A percentile compares a stretch with the other conserved stretches of the same genome.
Conservation (phyloP, 768 basidiomycete genomes). For the Russula griseocarnosa region DNA sequence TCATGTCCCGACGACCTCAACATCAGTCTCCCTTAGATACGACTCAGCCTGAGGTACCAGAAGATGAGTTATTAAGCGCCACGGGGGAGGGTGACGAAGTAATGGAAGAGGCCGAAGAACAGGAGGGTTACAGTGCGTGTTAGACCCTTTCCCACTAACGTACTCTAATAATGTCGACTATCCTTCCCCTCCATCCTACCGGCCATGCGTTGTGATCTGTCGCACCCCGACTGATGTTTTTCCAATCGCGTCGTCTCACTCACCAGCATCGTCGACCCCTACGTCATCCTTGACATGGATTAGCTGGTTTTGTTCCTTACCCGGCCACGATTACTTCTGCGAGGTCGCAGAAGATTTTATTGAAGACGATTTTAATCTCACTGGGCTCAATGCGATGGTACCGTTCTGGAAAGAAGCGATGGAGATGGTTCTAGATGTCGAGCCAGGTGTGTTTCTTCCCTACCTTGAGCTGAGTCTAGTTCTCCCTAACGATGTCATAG, state of each 20-base stretch:
- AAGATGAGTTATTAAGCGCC: conserved; percentile 60
- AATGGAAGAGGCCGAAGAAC: conserved; percentile 68
- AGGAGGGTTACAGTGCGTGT: conserved; percentile 74
- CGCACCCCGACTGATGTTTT: conserved; percentile 3
- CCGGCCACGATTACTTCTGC: conserved; percentile 96
- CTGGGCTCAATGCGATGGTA: conserved; percentile 91
- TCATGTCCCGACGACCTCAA: conserved; percentile 39
- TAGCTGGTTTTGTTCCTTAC: conserved; percentile 92
- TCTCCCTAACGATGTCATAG: conserved; percentile 37
- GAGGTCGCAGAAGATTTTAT: conserved; percentile 99
- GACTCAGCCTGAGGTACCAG: conserved; percentile 50
- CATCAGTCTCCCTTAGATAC: conserved; percentile 38
- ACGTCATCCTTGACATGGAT: conserved; percentile 94
- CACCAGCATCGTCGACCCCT: conserved; percentile 77
- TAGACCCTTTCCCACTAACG: conserved; percentile 15
- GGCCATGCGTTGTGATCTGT: not conserved
- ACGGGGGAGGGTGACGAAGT: conserved; percentile 65
- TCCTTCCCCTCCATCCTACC: conserved; percentile 4
- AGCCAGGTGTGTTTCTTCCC: conserved; percentile 72
- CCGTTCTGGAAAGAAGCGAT: conserved; percentile 99
- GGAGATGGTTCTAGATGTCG: conserved; percentile 99
- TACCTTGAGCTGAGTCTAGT: conserved; percentile 2
- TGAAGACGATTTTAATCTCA: conserved; percentile 98
- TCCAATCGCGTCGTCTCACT: conserved; percentile 13
- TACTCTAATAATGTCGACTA: conserved; percentile 17